Conservation (phyloP, 305 asterid species). For the Fraxinus sp. region DNA sequence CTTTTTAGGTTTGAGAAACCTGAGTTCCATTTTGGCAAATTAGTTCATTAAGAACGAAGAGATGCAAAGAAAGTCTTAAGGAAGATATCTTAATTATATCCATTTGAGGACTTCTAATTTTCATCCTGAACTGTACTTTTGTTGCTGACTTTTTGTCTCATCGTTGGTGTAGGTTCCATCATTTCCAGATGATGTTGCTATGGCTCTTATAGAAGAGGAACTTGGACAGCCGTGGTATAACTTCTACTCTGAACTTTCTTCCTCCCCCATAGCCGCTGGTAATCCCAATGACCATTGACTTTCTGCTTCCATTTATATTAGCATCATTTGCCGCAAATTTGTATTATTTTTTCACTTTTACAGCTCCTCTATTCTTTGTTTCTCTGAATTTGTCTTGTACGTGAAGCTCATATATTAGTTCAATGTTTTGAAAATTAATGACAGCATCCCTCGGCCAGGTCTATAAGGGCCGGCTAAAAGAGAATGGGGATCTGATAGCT, state of each 20-base stretch:
- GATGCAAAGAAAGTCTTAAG: slow-evolving; percentile 7
- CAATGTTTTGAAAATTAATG: slow-evolving; percentile 29
- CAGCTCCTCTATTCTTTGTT: background rate
- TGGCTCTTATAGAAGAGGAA: slow-evolving; percentile 97
- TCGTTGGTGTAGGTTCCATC: slow-evolving; percentile 73
- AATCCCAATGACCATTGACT: slow-evolving; percentile 34
- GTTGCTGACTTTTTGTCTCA: slow-evolving; percentile 16
- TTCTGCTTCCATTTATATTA: background rate
- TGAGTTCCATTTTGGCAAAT: background rate
- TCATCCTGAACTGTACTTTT: background rate
- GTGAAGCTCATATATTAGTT: slow-evolving; percentile 23
- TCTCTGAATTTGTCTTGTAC: slow-evolving; percentile 7
- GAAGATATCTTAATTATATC: slow-evolving; percentile 4
- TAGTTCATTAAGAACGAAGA: slow-evolving; percentile 1
- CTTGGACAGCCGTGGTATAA: slow-evolving; percentile 92
- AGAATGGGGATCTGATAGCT: slow-evolving; percentile 92
- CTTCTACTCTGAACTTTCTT: slow-evolving; percentile 84
- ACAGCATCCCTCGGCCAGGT: slow-evolving; percentile 99
- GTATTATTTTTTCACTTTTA: background rate
- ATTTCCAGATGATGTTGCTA: slow-evolving; percentile 95
- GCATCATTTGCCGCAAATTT: background rate
- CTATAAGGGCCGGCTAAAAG: slow-evolving; percentile 91
- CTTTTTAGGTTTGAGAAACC: background rate
- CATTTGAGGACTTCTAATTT: background rate
- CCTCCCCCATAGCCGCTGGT: slow-evolving; percentile 99